A percentile compares a stretch with the other conserved stretches of the same genome.
phyloP scores from a whole-genome alignment of 2,329 filamentous ascomycete species.

The Fusarium papillatum region DNA sequence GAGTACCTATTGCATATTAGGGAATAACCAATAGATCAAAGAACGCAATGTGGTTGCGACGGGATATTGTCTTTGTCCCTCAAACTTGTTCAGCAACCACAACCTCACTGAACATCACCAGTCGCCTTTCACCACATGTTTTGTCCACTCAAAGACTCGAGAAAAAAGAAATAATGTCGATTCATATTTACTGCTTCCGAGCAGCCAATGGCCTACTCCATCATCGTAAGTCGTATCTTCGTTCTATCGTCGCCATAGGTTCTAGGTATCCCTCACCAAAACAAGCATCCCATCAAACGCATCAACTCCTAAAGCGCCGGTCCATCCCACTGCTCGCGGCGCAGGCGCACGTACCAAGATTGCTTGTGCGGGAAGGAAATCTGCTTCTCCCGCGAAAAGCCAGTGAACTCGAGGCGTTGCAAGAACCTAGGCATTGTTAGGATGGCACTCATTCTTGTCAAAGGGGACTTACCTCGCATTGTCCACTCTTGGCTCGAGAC shows the following conservation, averaged over 20 bases:
- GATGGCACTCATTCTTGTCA: rapidly evolving
- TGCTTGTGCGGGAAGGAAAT: slow-evolving; percentile 94
- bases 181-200: not conserved
- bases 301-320: slow-evolving; percentile 65
- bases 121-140: not conserved
- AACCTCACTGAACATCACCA: not conserved
- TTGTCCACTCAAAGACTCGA: not conserved
- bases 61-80: not conserved
- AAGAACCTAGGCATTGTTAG: slow-evolving; percentile 49
- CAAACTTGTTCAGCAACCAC: not conserved
- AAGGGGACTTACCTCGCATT: slow-evolving; percentile 79
- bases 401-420: slow-evolving; percentile 77
- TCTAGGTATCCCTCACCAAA: not conserved
- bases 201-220: not conserved
- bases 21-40: not conserved
- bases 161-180: not conserved
- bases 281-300: slow-evolving; percentile 3
- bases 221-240: slow-evolving; percentile 33
- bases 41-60: not conserved
- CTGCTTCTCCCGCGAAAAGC: slow-evolving; percentile 90
- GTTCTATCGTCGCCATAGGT: slow-evolving; percentile 17
- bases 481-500: slow-evolving; percentile 92
- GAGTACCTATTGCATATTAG: not conserved
- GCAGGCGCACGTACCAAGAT: slow-evolving; percentile 85
- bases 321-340: slow-evolving; percentile 83